Evolutionary conservation across 345 rosid species (phyloP), one percentile per base, ranked within the genome.

Genomic region (Crucihimalaya himalaica): DNA sequence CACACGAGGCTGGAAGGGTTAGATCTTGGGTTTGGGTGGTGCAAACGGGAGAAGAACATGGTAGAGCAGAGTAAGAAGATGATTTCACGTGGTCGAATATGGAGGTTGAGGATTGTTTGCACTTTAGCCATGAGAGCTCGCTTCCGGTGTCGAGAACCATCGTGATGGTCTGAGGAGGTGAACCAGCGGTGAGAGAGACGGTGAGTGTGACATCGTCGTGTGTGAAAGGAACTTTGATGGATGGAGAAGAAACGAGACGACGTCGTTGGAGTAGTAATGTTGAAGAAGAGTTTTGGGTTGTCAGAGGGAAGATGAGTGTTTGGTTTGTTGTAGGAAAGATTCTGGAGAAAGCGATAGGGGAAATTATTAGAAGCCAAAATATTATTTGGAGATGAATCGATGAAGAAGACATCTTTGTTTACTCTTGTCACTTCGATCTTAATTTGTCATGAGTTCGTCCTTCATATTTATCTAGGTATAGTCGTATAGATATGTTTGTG

Each of bases 121-220:
- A 89, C 62, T 82, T 85, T 28, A 87, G 88, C 96, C 96, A 89
- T 0, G 96, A 82, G 56, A 89, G 92, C 15, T 89, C 96, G 48
- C 96, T 89, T 37, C 92, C 96, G 1, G 96, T 89, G 73, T 89
- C 92, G 3, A 89, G 86, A 16, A 87, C 90, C 96, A 89, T 86
- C 8, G 84, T 74, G 51, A 86, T 81, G 19, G 53, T 71, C 66
- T 89, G 92, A 0, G 92, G 90, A 0, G 96, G 92, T 7, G 96
- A 72, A 21, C 92, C 96, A n/a, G 76, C 84, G 14, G 83, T 66
- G 53, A 89, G 84, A 19, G 96, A 81, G 46, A 82, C 88, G 2
- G 96, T 86, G 42, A 89, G 73, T 6, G 89, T 67, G 19, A 86
- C 90, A 68, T 87, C 80, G 57, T 87, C 80, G 57, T 84, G 87